Percentiles rank a stretch among this genome's conserved stretches.
Evolutionary conservation across 108 stramenopile species (phyloP).

Genomic region (Fistulifera pelliculosa): DNA sequence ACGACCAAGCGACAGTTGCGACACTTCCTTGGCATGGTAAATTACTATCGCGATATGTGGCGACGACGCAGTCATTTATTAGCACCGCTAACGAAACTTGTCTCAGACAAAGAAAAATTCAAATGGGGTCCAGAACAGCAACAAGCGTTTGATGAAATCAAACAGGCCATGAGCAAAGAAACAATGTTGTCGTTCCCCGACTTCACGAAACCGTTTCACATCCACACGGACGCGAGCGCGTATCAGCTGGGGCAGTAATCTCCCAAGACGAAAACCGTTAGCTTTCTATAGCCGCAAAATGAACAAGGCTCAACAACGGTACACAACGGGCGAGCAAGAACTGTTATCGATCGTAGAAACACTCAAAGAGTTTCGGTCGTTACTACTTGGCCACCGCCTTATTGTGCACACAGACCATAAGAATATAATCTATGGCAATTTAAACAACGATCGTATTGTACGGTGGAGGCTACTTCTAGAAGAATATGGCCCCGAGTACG

Average conservation of each 20-base stretch:
- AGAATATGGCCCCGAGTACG: conserved; percentile 21
- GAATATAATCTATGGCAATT: conserved; percentile 5
- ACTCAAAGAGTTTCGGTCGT: conserved; percentile 32
- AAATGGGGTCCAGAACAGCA: conserved; percentile 25
- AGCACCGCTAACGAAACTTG: conserved; percentile 29
- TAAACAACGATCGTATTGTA: conserved; percentile 4
- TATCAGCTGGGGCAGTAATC: conserved; percentile 34
- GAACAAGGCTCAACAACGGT: conserved; percentile 21
- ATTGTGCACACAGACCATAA: conserved; percentile 12
- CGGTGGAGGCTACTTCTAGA: conserved; percentile 24
- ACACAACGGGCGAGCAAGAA: conserved; percentile 31
- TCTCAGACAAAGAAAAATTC: conserved; percentile 14
- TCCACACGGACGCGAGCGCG: conserved; percentile 25
- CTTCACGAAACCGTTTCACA: conserved; percentile 17
- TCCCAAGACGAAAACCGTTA: conserved; percentile 27
- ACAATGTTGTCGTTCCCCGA: conserved; percentile 34
- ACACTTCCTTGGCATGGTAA: conserved; percentile 27
- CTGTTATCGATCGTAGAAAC: conserved; percentile 39
- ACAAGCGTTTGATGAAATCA: conserved; percentile 33
- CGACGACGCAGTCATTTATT: conserved; percentile 21
- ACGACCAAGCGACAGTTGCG: conserved; percentile 16
- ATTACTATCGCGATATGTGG: conserved; percentile 48
- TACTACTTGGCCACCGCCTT: conserved; percentile 26
- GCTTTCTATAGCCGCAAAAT: conserved; percentile 36
- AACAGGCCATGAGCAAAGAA: conserved; percentile 23